Percentiles rank a stretch among this genome's conserved stretches.
These are phyloP conservation scores for Rhynchosporium agropyri DNA, from an alignment of 2,329 filamentous ascomycete genomes.

Conservation along the genomic window DNA sequence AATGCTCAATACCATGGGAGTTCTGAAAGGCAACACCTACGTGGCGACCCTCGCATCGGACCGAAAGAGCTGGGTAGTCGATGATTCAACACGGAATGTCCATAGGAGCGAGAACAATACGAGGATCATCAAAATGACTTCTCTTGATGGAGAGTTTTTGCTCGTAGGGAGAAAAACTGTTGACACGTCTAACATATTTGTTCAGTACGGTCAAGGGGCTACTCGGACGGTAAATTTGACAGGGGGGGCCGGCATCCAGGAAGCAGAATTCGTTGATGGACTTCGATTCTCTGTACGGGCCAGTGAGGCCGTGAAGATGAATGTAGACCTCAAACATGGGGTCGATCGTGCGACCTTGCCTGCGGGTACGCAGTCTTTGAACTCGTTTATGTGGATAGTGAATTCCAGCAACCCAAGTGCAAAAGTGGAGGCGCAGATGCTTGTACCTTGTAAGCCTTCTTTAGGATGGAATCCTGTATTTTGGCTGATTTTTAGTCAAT, in stretches of 20 bases:
- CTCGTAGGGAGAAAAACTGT: slow-evolving; percentile 38
- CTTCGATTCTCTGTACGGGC: slow-evolving; percentile 32
- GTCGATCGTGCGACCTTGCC: slow-evolving; percentile 26
- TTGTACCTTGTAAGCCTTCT: slow-evolving; percentile 26
- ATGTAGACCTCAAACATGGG: slow-evolving; percentile 27
- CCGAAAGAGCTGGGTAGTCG: slow-evolving; percentile 44
- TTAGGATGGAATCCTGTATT: too few species aligned
- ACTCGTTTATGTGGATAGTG: slow-evolving; percentile 29
- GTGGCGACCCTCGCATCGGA: slow-evolving; percentile 30
- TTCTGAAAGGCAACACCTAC: slow-evolving; percentile 30
- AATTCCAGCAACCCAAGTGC: slow-evolving; percentile 26
- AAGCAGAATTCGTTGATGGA: slow-evolving; percentile 41
- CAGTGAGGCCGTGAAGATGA: slow-evolving; percentile 21
- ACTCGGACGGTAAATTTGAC: slow-evolving; percentile 41
- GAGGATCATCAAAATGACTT: slow-evolving; percentile 42
- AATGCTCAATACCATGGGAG: slow-evolving; percentile 27
- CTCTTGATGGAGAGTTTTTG: slow-evolving; percentile 41
- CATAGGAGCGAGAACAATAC: slow-evolving; percentile 41
- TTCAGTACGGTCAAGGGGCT: slow-evolving; percentile 42
- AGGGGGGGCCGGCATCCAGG: slow-evolving; percentile 34
- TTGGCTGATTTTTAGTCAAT: slow-evolving; percentile 23
- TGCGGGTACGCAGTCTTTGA: slow-evolving; percentile 24
- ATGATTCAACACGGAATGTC: slow-evolving; percentile 39
- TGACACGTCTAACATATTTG: slow-evolving; percentile 41
- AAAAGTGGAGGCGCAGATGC: slow-evolving; percentile 24